phyloP scores from a whole-genome alignment of 352 stramenopile species.

The Aphanomyces stellatus region DNA sequence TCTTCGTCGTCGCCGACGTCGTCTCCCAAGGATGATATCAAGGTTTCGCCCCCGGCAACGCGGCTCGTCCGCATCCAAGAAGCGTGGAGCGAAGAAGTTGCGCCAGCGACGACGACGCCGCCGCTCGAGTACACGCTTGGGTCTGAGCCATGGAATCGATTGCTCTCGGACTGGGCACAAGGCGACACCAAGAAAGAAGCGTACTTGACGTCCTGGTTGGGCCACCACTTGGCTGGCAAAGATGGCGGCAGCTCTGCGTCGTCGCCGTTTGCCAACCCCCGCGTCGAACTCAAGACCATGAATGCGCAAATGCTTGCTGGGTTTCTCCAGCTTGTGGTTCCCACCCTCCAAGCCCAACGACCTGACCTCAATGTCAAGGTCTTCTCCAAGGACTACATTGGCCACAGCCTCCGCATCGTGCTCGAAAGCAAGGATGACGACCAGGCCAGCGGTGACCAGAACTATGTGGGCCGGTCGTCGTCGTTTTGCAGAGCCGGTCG shows the following conservation, averaged over 20 bases:
- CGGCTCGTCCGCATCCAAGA: not conserved
- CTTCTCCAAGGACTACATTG: conserved; percentile 14
- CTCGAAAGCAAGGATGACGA: not conserved
- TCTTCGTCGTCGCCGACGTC: too few species aligned
- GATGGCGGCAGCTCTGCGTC: too few species aligned
- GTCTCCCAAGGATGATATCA: too few species aligned
- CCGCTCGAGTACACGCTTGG: not conserved
- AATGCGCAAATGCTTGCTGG: not conserved
- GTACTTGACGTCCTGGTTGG: not conserved
- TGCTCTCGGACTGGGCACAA: conserved; percentile 10
- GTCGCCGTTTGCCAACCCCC: conserved; percentile 1
- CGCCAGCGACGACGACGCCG: not conserved
- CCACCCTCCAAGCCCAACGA: not conserved
- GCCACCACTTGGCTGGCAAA: not conserved
- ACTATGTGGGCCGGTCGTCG: too few species aligned
- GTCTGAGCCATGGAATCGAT: not conserved
- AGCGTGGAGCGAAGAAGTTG: not conserved
- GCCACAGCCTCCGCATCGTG: conserved; percentile 12
- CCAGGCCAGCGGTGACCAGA: too few species aligned
- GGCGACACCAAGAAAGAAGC: not conserved
- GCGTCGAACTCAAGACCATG: conserved; percentile 7
- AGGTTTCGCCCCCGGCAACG: too few species aligned
- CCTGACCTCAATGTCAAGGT: conserved; percentile 3
- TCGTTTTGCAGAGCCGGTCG: too few species aligned
- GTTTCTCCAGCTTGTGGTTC: conserved; percentile 1